phyloP scores from a whole-genome alignment of 768 basidiomycete genomes.

The Tremella fuciformis region DNA sequence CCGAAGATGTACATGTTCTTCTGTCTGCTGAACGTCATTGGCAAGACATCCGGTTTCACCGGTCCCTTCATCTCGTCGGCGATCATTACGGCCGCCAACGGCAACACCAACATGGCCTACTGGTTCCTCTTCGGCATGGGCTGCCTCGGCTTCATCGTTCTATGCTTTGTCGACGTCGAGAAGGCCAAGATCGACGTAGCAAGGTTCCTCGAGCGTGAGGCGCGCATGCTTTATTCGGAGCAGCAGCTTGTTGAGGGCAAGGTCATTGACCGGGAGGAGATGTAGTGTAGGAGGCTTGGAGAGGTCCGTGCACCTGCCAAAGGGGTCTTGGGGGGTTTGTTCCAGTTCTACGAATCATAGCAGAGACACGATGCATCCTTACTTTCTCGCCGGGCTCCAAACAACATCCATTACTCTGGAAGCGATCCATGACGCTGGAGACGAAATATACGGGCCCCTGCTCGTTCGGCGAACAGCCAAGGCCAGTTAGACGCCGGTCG shows the following conservation, averaged over 20 bases:
- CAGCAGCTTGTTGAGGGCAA: constrained; percentile 6
- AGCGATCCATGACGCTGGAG: no score
- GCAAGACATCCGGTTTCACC: constrained; percentile 20
- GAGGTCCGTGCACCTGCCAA: no score
- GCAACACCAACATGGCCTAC: constrained; percentile 18
- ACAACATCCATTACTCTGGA: no score
- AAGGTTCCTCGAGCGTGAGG: constrained; percentile 17
- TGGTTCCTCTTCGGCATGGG: constrained; percentile 24
- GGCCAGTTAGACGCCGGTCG: no score
- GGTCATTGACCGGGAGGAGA: neutral
- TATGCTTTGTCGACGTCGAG: constrained; percentile 18
- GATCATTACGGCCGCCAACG: constrained; percentile 16
- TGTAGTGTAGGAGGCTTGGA: no score
- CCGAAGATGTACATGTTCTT: constrained; percentile 21
- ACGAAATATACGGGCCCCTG: no score
- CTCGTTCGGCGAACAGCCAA: no score
- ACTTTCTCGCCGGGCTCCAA: no score
- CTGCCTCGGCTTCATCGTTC: constrained; percentile 2
- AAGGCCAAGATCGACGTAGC: constrained; percentile 25
- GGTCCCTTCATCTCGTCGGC: constrained; percentile 19
- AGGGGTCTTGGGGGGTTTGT: no score
- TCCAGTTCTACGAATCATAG: no score
- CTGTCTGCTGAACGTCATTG: constrained; percentile 19
- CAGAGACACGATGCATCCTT: no score
- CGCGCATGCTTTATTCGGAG: constrained; percentile 8